Base-by-base conservation (phyloP, 176 grass and related monocot genomes). In the Phoenix dactylifera region DNA sequence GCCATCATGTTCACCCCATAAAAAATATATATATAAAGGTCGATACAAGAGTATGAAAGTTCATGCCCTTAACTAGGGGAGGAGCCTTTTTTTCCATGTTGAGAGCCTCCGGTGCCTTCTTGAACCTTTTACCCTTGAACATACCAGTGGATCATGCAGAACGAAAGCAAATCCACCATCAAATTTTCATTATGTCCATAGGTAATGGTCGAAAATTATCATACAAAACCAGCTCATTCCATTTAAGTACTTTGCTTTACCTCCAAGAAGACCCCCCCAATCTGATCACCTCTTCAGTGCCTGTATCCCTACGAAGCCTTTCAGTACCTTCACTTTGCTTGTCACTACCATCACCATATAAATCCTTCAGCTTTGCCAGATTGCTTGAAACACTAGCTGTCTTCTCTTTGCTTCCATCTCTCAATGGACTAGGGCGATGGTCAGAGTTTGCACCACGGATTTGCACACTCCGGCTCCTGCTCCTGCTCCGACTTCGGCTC, bases 241-340 rank as follows among this genome's bases (percentile, higher is more conserved):
- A 25, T 16, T 51, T 6, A 14, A 17, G 35, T 2, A 16, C 9
- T 9, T 15, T 2, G 20, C 7, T 64, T 98, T 58, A 93, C 65
- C 82, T 99, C 94, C 94, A 93, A 55, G 72, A 86, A 22, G 79
- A 81, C 26, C 85, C 85, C 20, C 94, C 85, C 52, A 93, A 69
- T 77, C 88, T 82, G 64, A 99, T 99, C 35, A 99, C 94, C 79
- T 99, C 94, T 78, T 99, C 88, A 3, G 82, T 81, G 68, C 85
- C 79, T 16, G 79, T 76, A 52, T 83, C 94, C 70, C 55, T 86
- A 24, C 16, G 71, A 52, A 81, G 23, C 68, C 82, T 78, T 35
- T 73, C 78, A 15, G 79, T 52, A 16, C 67, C 23, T 2, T 29
- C 57, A 20, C 81, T 69, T 64, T 76, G 89, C 20, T 71, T 55